Evolutionary conservation across 2,329 filamentous ascomycete genomes (phyloP), one percentile per base, ranked within the genome.

Genomic region (Talaromyces sp.): DNA sequence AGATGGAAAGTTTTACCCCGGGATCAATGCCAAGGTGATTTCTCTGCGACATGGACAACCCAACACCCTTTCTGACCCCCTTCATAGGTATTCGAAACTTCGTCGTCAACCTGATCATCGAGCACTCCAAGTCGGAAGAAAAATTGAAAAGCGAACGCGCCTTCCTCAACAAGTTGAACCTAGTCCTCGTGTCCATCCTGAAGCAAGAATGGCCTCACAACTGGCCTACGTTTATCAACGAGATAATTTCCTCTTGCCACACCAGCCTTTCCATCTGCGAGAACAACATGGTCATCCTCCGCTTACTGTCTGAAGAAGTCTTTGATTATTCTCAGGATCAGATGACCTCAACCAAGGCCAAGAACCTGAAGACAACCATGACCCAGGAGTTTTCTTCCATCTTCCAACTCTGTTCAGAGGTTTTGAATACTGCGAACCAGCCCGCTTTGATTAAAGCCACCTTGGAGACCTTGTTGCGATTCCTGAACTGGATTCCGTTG

Each of bases 171-270:
- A 99, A 99, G 83, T 88, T 99, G 65, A 99, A 99, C 73, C 86
- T 99, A 70, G 94, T 98, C 62, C 89, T 99, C 66, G 92, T 99
- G 69, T 97, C 93, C 62, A 94, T 99, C 66, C 83, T 99, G 73
- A 99, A 99, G 84, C 95, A 99, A 80, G 95, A 99, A 79, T 99
- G 95, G 95, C 95, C 95, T 61, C 94, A 98, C 80, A 96, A 99
- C 83, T 99, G 96, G 95, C 95, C 96, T 10, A 96, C 92, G 23
- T 99, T 99, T 79, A 98, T 99, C 85, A 98, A 98, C 82, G 95
- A 99, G 82, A 99, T 99, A 78, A 92, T 99, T 70, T 90, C 92
- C 27, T 94, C 95, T 61, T 98, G 93, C 79, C 93, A 96, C 75
- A 94, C 91, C 68, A 97, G 90, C 78, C 83, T 99, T 59, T 95